Conservation (phyloP, 2,329 filamentous ascomycete genomes). For the Talaromyces sp. region DNA sequence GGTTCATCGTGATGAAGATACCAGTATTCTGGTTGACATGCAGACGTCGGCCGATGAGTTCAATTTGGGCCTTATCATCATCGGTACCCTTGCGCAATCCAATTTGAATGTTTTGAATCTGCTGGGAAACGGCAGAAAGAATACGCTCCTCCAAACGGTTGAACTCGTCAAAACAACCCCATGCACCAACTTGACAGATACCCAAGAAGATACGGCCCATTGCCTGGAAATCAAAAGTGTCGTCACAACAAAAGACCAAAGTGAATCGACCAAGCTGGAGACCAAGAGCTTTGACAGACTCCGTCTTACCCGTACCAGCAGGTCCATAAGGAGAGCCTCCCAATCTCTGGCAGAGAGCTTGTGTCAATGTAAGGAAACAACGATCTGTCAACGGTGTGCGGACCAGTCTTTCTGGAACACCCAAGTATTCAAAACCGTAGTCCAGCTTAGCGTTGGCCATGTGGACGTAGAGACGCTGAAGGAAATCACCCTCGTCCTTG, state of each 20-base stretch:
- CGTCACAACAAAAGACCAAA: slow-evolving; percentile 98
- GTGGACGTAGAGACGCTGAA: slow-evolving; percentile 80
- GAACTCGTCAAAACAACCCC: slow-evolving; percentile 99
- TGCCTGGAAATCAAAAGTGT: slow-evolving; percentile 98
- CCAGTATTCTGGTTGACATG: slow-evolving; percentile 89
- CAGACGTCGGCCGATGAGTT: slow-evolving; percentile 86
- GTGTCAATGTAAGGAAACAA: slow-evolving; percentile 95
- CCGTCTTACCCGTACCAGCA: slow-evolving; percentile 96
- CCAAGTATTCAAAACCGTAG: slow-evolving; percentile 97
- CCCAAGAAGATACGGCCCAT: slow-evolving; percentile 99
- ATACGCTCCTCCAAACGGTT: slow-evolving; percentile 98
- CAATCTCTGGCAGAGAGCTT: slow-evolving; percentile 89
- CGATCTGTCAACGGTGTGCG: slow-evolving; percentile 95
- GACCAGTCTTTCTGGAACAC: slow-evolving; percentile 92
- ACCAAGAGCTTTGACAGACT: slow-evolving; percentile 97
- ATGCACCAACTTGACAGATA: slow-evolving; percentile 97
- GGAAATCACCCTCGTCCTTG: slow-evolving; percentile 70
- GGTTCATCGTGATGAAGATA: slow-evolving; percentile 99
- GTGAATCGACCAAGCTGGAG: slow-evolving; percentile 96
- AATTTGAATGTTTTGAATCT: slow-evolving; percentile 98
- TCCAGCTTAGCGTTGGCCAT: slow-evolving; percentile 96
- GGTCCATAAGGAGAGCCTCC: slow-evolving; percentile 97
- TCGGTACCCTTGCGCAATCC: slow-evolving; percentile 81
- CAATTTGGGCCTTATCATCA: slow-evolving; percentile 83
- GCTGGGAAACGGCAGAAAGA: slow-evolving; percentile 94